These are phyloP conservation scores for Lasiosphaeriaceae sp. DNA, from an alignment of 495 filamentous ascomycete species.

Conservation along the genomic window DNA sequence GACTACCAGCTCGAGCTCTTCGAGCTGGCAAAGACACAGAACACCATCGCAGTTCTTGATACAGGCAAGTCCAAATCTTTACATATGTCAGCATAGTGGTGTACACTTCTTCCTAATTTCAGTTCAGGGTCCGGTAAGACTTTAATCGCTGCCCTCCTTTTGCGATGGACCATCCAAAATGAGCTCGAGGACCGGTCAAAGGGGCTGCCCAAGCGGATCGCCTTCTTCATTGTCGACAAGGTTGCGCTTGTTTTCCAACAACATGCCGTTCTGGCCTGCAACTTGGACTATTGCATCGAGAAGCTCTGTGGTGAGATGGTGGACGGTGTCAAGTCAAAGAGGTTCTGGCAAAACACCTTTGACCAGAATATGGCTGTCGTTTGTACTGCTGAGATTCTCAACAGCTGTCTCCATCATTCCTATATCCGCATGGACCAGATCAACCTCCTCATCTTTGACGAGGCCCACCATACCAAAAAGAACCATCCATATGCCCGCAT, in stretches of 20 bases:
- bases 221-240: constrained; percentile 89
- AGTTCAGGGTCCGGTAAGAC: constrained; percentile 89
- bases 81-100: neutral
- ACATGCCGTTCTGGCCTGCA: constrained; percentile 73
- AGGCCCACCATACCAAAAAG: constrained; percentile 96
- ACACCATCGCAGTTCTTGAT: constrained; percentile 94
- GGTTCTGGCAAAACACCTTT: constrained; percentile 66
- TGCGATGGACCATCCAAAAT: constrained; percentile 71
- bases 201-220: constrained; percentile 59
- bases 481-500: constrained; percentile 90
- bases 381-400: constrained; percentile 85
- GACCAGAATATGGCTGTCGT: constrained; percentile 80
- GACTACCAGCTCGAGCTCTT: constrained; percentile 94
- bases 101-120: constrained; percentile 2
- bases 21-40: constrained; percentile 78
- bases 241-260: constrained; percentile 92
- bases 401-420: constrained; percentile 71
- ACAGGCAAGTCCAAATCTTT: constrained; percentile 54
- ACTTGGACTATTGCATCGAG: constrained; percentile 77
- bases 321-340: constrained; percentile 48
- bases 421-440: constrained; percentile 80
- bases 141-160: constrained; percentile 82
- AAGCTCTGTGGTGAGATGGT: constrained; percentile 68
- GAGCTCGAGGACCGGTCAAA: constrained; percentile 68
- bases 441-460: constrained; percentile 92